Conservation (phyloP, 23 red algal species). For the Pyropia haitanensis region DNA sequence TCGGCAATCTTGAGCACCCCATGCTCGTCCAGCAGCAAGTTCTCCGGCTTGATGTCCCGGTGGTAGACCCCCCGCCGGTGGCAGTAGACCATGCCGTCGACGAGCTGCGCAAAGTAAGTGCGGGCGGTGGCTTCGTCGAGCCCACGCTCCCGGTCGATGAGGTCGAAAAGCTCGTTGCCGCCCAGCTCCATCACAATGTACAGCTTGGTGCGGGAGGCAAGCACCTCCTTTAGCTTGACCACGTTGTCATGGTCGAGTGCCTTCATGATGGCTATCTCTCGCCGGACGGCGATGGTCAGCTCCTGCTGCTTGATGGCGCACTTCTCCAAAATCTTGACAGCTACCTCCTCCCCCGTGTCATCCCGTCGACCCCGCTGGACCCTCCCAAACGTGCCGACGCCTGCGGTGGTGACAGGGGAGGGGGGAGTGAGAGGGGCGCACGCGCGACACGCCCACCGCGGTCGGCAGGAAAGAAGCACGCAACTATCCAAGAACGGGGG, state of each 20-base stretch:
- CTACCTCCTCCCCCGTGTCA: constrained; percentile 14
- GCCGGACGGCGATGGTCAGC: constrained; percentile 9
- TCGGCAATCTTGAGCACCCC: constrained; percentile 63
- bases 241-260: constrained; percentile 78
- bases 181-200: constrained; percentile 77
- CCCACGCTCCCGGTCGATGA: constrained; percentile 2
- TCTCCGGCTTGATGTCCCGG: constrained; percentile 94
- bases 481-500: too few relatives aligned
- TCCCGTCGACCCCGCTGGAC: constrained; percentile 17
- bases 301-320: neutral
- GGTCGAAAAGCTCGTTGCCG: constrained; percentile 41
- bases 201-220: constrained; percentile 24
- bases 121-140: constrained; percentile 19
- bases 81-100: constrained; percentile 52
- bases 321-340: constrained; percentile 13
- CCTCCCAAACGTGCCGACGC: constrained; percentile 7
- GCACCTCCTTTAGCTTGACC: constrained; percentile 62
- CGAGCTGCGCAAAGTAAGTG: constrained; percentile 44
- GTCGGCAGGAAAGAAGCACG: too few relatives aligned
- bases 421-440: too few relatives aligned
- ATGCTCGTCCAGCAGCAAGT: constrained; percentile 44
- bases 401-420: neutral
- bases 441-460: too few relatives aligned
- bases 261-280: constrained; percentile 82
- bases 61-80: constrained; percentile 52